phyloP scores from a whole-genome alignment of 176 grass and related monocot species.

The Chloris gayana region DNA sequence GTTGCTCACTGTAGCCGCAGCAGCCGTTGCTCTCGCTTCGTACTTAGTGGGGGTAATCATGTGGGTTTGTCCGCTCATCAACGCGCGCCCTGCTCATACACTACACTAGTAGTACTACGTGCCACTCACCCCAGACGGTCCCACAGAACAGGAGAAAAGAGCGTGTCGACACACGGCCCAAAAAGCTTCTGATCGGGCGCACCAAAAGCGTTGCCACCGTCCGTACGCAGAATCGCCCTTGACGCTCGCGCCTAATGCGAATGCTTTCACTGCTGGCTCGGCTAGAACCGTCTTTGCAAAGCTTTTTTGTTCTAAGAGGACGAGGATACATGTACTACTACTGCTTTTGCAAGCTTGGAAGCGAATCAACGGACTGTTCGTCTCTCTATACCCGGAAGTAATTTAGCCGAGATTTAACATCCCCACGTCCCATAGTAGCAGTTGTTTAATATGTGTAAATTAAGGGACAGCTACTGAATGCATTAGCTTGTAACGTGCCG shows the following conservation, averaged over 20 bases:
- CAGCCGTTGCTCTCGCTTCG: not conserved
- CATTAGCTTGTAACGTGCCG: not conserved
- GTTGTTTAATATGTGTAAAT: not conserved
- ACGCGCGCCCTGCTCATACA: not conserved
- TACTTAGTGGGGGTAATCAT: conserved; percentile 12
- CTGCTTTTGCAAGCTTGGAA: not conserved
- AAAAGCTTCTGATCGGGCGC: conserved; percentile 8
- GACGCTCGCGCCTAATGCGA: not conserved
- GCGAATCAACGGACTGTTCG: not conserved
- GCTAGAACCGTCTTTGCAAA: not conserved
- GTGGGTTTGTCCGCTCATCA: conserved; percentile 18
- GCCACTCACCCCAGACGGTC: not conserved
- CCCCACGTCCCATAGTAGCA: not conserved
- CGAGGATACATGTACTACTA: not conserved
- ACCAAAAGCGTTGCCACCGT: conserved; percentile 1
- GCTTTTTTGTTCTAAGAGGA: not conserved
- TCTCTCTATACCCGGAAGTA: no score
- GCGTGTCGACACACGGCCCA: not conserved
- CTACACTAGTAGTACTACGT: not conserved
- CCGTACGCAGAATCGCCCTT: not conserved
- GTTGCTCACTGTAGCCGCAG: not conserved
- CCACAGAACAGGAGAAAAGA: not conserved
- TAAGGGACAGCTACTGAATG: not conserved
- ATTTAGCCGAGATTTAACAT: not conserved
- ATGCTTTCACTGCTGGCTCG: not conserved